Evolutionary conservation across 2,329 filamentous ascomycete species (phyloP), one percentile per base, ranked within the genome.

Genomic region (Teratosphaeria epicoccoides): DNA sequence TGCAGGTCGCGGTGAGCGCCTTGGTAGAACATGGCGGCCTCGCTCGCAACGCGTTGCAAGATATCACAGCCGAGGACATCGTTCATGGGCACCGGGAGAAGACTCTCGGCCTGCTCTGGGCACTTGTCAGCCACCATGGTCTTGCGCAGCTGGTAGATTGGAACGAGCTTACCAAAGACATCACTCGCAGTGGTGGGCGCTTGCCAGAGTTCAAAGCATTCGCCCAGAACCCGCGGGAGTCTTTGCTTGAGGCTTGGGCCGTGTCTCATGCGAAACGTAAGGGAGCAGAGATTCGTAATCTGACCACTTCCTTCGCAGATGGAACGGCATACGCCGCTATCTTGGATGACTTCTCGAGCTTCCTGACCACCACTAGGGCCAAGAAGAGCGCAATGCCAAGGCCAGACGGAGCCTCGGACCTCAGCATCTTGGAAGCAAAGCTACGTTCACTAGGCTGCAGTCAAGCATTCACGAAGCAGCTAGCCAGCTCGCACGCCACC

Each of bases 21-120:
- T 66, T 84, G 11, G 61, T 65, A n/a, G 67, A 66, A 10, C 66
- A 75, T 6, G 64, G 63, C 10, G 71, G 72, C 1, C 65, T 74
- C 11, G 68, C 64, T 3, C 59, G 63, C 11, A 69, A 68, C 25
- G 64, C 76, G 11, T 62, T 72, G 5, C 64, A 67, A 22, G 68
- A 71, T 28, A 66, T 82, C 29, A 71, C 66, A 12, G 73, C 80
- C 0, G 75, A 78, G 37, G 78, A 84, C 50, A 76, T 84, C 46
- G 79, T 84, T 6, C 75, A 83, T 57, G 81, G 81, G 2, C 79
- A 83, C 58, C 75, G 81, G 7, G 81, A 84, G 59, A 83, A 80
- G 64, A 84, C 80, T 0, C 70, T 84, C 44, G 75, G 73, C 4
- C 68, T 84, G 9, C 69, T 85, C 4, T 83, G 80, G 80, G 70